Evolutionary conservation across 306 rosid species (phyloP).

Genomic region (Cyclanthera cordifolia): DNA sequence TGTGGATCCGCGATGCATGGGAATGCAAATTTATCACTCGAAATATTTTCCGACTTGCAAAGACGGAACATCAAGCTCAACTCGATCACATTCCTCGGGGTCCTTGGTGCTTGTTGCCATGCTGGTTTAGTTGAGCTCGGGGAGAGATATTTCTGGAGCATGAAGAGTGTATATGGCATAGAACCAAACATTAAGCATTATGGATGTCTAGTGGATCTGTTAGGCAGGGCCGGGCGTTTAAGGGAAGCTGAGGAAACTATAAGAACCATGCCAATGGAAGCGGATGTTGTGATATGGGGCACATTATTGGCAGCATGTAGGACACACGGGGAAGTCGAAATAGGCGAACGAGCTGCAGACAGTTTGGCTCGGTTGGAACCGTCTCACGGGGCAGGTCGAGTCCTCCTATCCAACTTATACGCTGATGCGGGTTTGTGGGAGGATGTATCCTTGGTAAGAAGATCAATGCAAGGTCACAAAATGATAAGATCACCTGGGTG

Average conservation of each 20-base stretch:
- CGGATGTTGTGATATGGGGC: conserved; percentile 82
- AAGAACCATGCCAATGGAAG: conserved; percentile 70
- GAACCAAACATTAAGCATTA: conserved; percentile 85
- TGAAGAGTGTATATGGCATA: conserved; percentile 50
- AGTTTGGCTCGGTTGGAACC: conserved; percentile 53
- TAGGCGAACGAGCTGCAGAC: conserved; percentile 74
- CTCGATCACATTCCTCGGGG: conserved; percentile 72
- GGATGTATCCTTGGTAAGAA: conserved; percentile 50
- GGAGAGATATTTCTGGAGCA: conserved; percentile 51
- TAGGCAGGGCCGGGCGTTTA: conserved; percentile 75
- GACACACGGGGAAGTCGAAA: conserved; percentile 56
- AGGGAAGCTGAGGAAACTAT: conserved; percentile 63
- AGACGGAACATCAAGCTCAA: conserved; percentile 44
- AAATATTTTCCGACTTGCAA: conserved; percentile 58
- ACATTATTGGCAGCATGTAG: conserved; percentile 75
- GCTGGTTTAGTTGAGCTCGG: conserved; percentile 67
- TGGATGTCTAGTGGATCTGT: conserved; percentile 86
- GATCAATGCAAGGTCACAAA: conserved; percentile 3
- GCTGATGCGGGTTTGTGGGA: conserved; percentile 85
- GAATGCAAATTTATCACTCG: conserved; percentile 47
- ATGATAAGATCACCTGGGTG: background rate
- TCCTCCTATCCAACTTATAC: conserved; percentile 66
- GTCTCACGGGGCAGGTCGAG: conserved; percentile 65
- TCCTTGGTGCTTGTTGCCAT: conserved; percentile 81
- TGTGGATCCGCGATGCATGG: conserved; percentile 85